Base-by-base conservation (phyloP, 2,329 filamentous ascomycete species). In the Tolypocladium ophioglossoides region DNA sequence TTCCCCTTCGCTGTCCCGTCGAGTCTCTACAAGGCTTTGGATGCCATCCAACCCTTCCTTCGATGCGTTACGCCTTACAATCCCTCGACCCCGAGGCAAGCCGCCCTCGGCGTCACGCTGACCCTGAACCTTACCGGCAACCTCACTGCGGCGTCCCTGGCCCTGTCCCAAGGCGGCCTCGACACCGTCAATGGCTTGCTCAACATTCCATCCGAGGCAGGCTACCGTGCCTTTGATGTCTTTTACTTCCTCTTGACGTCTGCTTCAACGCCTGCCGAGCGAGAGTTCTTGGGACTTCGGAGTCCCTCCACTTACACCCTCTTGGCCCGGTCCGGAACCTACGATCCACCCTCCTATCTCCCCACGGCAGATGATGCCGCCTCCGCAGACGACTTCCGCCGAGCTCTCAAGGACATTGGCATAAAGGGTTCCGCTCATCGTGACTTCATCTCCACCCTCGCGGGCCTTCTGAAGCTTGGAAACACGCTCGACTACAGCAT, bases 241-340 rank as follows among this genome's bases (percentile, higher is more conserved):
- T 97, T 99, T 67, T 97, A 99, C 73, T 97, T 96, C 64, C 82
- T 99, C 1, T 78, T 97, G 44, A 95, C 91, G 0, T 91, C 88
- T n/a, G 87, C 89, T 0, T 95, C 94, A 0, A 94, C 89, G 1
- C 84, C 87, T 4, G 86, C 90, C 2, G 94, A 99, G 72, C 80
- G 90, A 54, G 92, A 97, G 66, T 95, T 91, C 57, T 74, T 99
- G 16, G 84, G 87, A 30, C 79, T 99, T 34, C 87, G 90, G 70
- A 77, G 84, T 10, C 82, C 89, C 3, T 86, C 88, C 4, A 78
- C 81, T 46, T 99, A 97, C 68, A 72, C 83, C 7, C 75, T 99
- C 1, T 77, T 99, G 20, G 84, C 87, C 57, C 85, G 84, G 62
- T 96, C 92, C 2, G 86, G 85, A 48, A 96, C 91, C 0, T 97